Evolutionary conservation across 306 rosid species (phyloP), one percentile per base, ranked within the genome.

Genomic region (Prunus dulcis): DNA sequence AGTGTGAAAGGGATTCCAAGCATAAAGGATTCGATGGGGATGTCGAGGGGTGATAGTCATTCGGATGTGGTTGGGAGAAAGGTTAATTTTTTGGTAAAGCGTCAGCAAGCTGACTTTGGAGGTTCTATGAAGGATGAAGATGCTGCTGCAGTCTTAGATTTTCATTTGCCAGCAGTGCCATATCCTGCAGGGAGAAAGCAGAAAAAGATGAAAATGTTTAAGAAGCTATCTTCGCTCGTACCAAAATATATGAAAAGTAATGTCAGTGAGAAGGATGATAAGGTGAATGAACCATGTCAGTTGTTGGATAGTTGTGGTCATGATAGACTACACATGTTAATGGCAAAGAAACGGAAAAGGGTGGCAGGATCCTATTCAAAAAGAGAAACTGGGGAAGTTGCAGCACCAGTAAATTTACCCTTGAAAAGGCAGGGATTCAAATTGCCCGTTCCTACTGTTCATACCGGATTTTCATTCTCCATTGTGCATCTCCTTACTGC

Each of bases 401-500:
- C 46, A n/a, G 76, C 8, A n/a, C 32, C 9, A 15, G 58, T 6
- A 23, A 55, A 50, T 3, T 9, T 70, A 15, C 45, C 43, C 0
- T 15, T 49, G 84, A 83, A 83, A 49, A 82, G 78, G 69, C 51
- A 82, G 22, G 56, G 56, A 51, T 47, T 69, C 23, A 47, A 47
- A 47, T 25, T 69, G 58, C 43, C 60, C 18, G 4, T 47, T 69
- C 58, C 58, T 8, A 50, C 46, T 27, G 61, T 50, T 49, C 25
- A 50, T 79, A 78, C 87, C 4, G 85, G 85, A 50, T 82, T 87
- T 75, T 85, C 91, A 58, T 87, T 89, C 84, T 87, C 93, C 47
- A 62, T 85, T 67, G 71, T 89, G 58, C 93, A 84, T 67, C 89
- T 89, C 71, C 88, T 89, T 67, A 83, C 89, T 25, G 93, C 93